Conservation (phyloP, 176 grass and related monocot species). For the Raddia guianensis region DNA sequence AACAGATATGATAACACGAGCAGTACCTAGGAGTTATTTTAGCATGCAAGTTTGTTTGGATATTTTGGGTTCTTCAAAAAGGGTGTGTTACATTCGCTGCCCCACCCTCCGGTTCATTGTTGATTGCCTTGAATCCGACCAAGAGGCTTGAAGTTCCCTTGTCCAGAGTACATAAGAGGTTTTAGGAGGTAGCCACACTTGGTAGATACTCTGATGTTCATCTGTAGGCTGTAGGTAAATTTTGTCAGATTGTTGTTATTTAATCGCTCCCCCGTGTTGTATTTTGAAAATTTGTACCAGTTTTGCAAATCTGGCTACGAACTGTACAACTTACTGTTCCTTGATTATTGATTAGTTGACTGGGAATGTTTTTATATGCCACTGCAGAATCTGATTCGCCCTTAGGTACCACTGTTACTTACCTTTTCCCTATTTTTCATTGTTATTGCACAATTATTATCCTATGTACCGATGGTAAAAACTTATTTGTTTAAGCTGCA, state of each 20-base stretch:
- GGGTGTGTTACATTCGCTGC: background rate
- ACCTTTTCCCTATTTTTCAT: too few species aligned
- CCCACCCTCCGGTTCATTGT: background rate
- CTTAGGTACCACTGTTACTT: too few species aligned
- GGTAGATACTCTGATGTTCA: constrained; percentile 26
- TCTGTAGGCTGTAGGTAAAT: constrained; percentile 8
- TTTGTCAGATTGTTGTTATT: background rate
- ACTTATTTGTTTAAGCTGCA: too few species aligned
- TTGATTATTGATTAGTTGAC: background rate
- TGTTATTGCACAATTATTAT: too few species aligned
- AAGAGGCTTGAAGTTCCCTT: background rate
- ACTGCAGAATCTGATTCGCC: too few species aligned
- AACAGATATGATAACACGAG: constrained; percentile 32
- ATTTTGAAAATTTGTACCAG: background rate
- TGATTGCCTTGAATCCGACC: background rate
- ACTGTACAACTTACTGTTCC: background rate
- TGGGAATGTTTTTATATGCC: too few species aligned
- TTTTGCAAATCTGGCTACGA: background rate
- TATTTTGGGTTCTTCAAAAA: constrained; percentile 1
- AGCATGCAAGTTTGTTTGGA: constrained; percentile 5
- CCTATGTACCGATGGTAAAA: too few species aligned
- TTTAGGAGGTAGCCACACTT: constrained; percentile 20
- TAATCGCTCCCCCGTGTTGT: background rate
- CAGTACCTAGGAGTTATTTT: constrained; percentile 24
- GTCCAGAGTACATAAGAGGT: constrained; percentile 22